A percentile compares a stretch with the other conserved stretches of the same genome.
Conservation (phyloP, 2,329 filamentous ascomycete species). For the Ceratocystis diversiconidia region DNA sequence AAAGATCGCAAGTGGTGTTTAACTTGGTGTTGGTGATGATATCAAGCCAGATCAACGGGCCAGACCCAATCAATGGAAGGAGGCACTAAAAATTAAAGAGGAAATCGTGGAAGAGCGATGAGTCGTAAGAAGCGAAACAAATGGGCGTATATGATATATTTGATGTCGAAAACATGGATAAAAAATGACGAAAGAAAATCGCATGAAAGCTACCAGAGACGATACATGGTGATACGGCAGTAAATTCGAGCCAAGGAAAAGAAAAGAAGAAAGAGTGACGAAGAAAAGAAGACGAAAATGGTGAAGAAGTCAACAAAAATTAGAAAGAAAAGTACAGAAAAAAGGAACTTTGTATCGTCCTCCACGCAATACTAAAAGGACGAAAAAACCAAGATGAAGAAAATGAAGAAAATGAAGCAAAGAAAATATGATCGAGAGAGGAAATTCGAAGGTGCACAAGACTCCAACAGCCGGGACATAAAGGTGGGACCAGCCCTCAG, state of each 20-base stretch:
- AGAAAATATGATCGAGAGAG: constrained; percentile 7
- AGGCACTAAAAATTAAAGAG: constrained; percentile 24
- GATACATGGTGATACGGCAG: constrained; percentile 6
- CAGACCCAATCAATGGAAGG: constrained; percentile 34
- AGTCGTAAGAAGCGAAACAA: constrained; percentile 19
- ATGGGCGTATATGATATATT: neutral
- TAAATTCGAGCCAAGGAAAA: constrained; percentile 17
- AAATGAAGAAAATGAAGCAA: neutral
- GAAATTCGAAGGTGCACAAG: constrained; percentile 21
- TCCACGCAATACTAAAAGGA: neutral
- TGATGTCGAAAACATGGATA: constrained; percentile 15
- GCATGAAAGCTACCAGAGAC: constrained; percentile 17
- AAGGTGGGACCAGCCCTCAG: neutral
- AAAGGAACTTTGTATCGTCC: neutral
- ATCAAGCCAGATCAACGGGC: constrained; percentile 26
- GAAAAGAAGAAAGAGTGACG: constrained; percentile 16
- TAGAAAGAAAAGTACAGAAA: neutral
- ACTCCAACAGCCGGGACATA: constrained; percentile 16
- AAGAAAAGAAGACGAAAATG: constrained; percentile 1
- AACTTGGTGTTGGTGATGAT: constrained; percentile 21
- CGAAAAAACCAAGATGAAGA: neutral
- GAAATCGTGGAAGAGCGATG: neutral
- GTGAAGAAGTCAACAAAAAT: neutral
- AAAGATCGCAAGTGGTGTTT: constrained; percentile 11
- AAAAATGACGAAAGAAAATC: constrained; percentile 16